These are phyloP conservation scores for Thielaviopsis ethacetica DNA, from an alignment of 2,329 filamentous ascomycete species.

Conservation along the genomic window DNA sequence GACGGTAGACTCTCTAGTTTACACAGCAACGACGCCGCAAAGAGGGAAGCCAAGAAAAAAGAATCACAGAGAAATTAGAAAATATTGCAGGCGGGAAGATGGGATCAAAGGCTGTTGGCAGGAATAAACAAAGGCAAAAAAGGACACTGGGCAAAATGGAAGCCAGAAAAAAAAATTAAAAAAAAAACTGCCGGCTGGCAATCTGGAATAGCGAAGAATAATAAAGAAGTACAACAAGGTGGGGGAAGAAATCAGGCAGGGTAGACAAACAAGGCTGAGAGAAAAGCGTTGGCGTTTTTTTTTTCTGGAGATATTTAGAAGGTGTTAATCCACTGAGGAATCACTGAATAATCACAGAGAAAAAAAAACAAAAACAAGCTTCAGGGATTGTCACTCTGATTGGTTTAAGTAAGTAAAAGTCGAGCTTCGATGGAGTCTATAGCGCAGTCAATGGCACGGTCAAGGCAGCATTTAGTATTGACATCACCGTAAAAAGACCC, in stretches of 20 bases:
- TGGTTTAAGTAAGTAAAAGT: not conserved
- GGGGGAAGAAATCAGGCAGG: not conserved
- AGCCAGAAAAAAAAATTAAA: not conserved
- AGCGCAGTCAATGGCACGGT: not conserved
- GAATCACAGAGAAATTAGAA: not conserved
- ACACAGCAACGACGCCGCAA: not conserved
- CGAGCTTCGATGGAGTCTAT: not conserved
- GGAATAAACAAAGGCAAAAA: not conserved
- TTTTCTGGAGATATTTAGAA: not conserved
- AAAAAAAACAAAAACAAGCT: not conserved
- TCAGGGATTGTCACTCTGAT: not conserved
- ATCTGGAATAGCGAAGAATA: not conserved
- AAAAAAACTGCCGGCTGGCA: not conserved
- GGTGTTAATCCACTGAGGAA: not conserved
- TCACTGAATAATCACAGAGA: too few relatives aligned
- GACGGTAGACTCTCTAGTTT: not conserved
- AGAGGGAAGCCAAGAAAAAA: too few relatives aligned
- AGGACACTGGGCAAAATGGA: not conserved
- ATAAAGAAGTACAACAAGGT: not conserved
- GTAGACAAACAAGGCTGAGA: not conserved
- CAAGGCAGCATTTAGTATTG: not conserved
- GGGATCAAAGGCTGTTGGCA: not conserved
- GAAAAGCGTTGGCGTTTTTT: not conserved
- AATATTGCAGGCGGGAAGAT: conserved; percentile 8
- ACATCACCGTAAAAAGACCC: not conserved